Percentiles rank a stretch among this genome's conserved stretches.
phyloP scores from a whole-genome alignment of 2,329 filamentous ascomycete genomes.

The Aspergillus sergii region DNA sequence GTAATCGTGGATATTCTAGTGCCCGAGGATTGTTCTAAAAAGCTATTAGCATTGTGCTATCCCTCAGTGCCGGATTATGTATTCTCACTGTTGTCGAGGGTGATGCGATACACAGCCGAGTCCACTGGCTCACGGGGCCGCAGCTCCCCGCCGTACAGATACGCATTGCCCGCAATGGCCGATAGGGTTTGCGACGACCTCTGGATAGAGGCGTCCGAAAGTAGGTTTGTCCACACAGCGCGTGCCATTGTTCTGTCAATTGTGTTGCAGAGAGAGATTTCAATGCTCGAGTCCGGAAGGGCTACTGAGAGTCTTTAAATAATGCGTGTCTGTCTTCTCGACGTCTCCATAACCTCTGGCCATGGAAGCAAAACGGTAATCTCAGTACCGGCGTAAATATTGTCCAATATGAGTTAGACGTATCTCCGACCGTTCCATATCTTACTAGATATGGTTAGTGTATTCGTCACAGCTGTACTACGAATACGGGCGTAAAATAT shows the following conservation, averaged over 20 bases:
- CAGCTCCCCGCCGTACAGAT: slow-evolving; percentile 78
- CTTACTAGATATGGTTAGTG: too few relatives aligned
- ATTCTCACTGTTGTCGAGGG: slow-evolving; percentile 42
- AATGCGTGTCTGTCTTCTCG: too few relatives aligned
- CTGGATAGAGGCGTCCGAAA: slow-evolving; percentile 25
- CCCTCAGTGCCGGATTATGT: background rate
- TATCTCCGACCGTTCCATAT: too few relatives aligned
- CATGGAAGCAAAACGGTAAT: too few relatives aligned
- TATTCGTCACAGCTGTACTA: background rate
- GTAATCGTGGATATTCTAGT: slow-evolving; percentile 32
- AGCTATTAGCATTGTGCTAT: background rate
- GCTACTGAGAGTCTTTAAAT: too few relatives aligned
- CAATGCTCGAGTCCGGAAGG: too few relatives aligned
- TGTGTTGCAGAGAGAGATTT: background rate
- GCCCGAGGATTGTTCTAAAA: background rate
- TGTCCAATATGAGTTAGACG: too few relatives aligned
- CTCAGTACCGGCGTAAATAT: background rate
- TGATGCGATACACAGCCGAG: slow-evolving; percentile 70
- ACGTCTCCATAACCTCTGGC: too few relatives aligned
- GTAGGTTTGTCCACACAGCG: slow-evolving; percentile 27
- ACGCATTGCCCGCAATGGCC: slow-evolving; percentile 59
- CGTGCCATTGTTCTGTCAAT: slow-evolving; percentile 8
- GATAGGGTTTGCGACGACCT: slow-evolving; percentile 76
- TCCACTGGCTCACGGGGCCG: slow-evolving; percentile 68
- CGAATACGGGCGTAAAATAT: slow-evolving; percentile 1